phyloP scores from a whole-genome alignment of 768 basidiomycete species.

The Mycena polygramma region DNA sequence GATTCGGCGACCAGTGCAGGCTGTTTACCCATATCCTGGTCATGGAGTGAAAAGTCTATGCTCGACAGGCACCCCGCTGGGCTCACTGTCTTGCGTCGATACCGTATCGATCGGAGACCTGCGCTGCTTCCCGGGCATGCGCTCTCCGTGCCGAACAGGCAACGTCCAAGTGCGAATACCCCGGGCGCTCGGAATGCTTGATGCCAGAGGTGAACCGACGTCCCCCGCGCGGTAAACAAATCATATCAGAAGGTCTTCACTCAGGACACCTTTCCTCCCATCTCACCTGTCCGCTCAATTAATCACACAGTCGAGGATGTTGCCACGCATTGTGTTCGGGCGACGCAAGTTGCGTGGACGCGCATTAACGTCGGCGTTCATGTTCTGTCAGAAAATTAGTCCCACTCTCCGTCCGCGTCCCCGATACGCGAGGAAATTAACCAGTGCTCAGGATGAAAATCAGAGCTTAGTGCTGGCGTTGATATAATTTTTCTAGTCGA shows the following conservation, averaged over 20 bases:
- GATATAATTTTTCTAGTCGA: slow-evolving; percentile 30
- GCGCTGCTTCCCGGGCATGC: slow-evolving; percentile 16
- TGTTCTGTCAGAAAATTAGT: slow-evolving; percentile 31
- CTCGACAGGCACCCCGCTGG: slow-evolving; percentile 29
- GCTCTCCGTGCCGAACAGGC: slow-evolving; percentile 31
- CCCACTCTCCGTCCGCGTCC: slow-evolving; percentile 27
- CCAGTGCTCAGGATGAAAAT: slow-evolving; percentile 12
- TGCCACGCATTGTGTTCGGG: slow-evolving; percentile 15
- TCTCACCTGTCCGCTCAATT: slow-evolving; percentile 23
- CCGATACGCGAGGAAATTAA: slow-evolving; percentile 39
- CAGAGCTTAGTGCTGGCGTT: slow-evolving; percentile 26
- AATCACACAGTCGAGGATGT: slow-evolving; percentile 10
- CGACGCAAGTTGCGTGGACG: background rate
- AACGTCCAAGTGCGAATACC: slow-evolving; percentile 14
- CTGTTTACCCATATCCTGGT: slow-evolving; percentile 18
- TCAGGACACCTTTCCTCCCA: slow-evolving; percentile 14
- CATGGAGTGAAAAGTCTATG: slow-evolving; percentile 27
- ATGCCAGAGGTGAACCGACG: slow-evolving; percentile 15
- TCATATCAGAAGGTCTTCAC: slow-evolving; percentile 28
- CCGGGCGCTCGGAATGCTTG: slow-evolving; percentile 20
- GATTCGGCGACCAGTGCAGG: slow-evolving; percentile 7
- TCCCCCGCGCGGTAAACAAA: slow-evolving; percentile 19
- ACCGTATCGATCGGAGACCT: slow-evolving; percentile 28
- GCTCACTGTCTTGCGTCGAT: slow-evolving; percentile 18
- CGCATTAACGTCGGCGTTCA: slow-evolving; percentile 22